phyloP scores from a whole-genome alignment of 192 early-diverging fungal species.

The Entomortierella lignicola region DNA sequence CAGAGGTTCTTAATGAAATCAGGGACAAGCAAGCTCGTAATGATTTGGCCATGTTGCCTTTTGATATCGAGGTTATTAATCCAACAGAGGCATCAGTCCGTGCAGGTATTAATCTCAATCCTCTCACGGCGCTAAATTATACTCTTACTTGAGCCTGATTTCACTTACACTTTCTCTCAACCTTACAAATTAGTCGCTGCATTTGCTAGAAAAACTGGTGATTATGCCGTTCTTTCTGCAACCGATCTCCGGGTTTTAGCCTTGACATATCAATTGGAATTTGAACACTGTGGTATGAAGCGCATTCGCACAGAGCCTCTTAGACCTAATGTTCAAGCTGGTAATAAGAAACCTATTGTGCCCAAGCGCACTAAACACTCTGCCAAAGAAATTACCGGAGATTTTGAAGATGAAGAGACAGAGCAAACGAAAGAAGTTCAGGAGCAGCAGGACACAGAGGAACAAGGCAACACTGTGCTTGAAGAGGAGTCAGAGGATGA shows the following conservation, averaged over 20 bases:
- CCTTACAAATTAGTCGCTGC: slow-evolving; percentile 66
- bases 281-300: slow-evolving; percentile 77
- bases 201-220: slow-evolving; percentile 93
- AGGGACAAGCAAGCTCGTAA: slow-evolving; percentile 79
- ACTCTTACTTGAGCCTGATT: too few relatives aligned
- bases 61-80: slow-evolving; percentile 68
- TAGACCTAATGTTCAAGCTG: slow-evolving; percentile 40
- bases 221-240: slow-evolving; percentile 80
- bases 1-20: slow-evolving; percentile 89
- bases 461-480: slow-evolving; percentile 39
- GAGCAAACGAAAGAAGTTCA: background rate
- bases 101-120: slow-evolving; percentile 52
- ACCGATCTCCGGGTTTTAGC: slow-evolving; percentile 94
- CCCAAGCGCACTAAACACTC: slow-evolving; percentile 40
- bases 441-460: background rate
- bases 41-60: slow-evolving; percentile 66
- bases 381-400: slow-evolving; percentile 40
- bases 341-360: slow-evolving; percentile 14
- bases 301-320: slow-evolving; percentile 79
- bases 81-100: slow-evolving; percentile 75
- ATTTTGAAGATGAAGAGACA: slow-evolving; percentile 33
- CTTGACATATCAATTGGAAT: slow-evolving; percentile 88
- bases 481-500: slow-evolving; percentile 41
- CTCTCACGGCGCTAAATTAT: too few relatives aligned
- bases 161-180: slow-evolving; percentile 1